phyloP scores from a whole-genome alignment of 2,329 filamentous ascomycete species.

The Xylaria arbuscula region DNA sequence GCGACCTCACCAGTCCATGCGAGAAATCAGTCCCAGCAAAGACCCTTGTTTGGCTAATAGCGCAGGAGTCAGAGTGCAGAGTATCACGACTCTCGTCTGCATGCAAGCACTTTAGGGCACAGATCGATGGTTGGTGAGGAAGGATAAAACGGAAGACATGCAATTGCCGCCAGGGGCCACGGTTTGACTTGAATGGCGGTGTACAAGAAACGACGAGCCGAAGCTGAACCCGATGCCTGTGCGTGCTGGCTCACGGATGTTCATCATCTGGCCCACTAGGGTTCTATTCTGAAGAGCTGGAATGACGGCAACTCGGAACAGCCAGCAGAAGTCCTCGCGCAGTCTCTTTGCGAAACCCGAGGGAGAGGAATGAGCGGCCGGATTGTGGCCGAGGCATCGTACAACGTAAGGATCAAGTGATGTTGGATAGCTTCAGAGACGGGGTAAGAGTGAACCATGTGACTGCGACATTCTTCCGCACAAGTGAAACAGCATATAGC shows the following conservation, averaged over 20 bases:
- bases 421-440: constrained; percentile 30
- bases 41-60: constrained; percentile 6
- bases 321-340: constrained; percentile 1
- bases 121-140: constrained; percentile 1
- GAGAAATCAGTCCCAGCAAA: constrained; percentile 7
- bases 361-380: constrained; percentile 25
- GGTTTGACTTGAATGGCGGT: constrained; percentile 33
- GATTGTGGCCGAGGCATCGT: constrained; percentile 36
- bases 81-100: constrained; percentile 1
- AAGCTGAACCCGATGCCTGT: constrained; percentile 34
- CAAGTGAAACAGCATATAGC: constrained; percentile 40
- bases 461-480: constrained; percentile 34
- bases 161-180: constrained; percentile 15
- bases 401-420: constrained; percentile 38
- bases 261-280: constrained; percentile 26
- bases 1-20: background rate
- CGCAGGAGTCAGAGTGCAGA: background rate
- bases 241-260: constrained; percentile 18
- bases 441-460: constrained; percentile 37
- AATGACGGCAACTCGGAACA: constrained; percentile 10
- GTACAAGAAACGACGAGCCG: constrained; percentile 27
- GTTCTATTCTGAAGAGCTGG: constrained; percentile 26
- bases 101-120: background rate
- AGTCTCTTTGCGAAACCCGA: constrained; percentile 20
- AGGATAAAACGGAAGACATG: constrained; percentile 10